Percentiles rank a stretch among this genome's conserved stretches.
Evolutionary conservation across 345 rosid species (phyloP).

Genomic region (Eucalyptus sp.): DNA sequence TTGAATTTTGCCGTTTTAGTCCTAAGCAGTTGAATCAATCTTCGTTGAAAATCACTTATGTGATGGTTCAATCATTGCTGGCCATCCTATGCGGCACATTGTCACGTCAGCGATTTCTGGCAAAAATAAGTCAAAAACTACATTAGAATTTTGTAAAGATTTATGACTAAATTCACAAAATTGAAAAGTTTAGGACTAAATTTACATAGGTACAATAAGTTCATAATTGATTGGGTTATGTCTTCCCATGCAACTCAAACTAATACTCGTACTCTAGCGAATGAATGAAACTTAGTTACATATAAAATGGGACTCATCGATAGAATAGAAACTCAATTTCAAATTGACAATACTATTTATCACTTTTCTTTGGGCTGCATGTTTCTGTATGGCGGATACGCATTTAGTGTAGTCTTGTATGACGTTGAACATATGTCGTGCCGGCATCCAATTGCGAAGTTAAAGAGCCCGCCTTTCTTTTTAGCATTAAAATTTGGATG

Average conservation of each 20-base stretch:
- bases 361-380: neutral
- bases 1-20: fast-evolving
- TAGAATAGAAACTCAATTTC: neutral
- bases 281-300: neutral
- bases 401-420: neutral
- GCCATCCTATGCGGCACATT: fast-evolving
- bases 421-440: fast-evolving
- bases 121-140: fast-evolving
- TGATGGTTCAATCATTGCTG: fast-evolving
- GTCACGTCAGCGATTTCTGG: fast-evolving
- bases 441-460: fast-evolving
- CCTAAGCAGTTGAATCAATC: fast-evolving
- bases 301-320: neutral
- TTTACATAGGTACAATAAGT: too few relatives aligned
- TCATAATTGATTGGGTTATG: too few relatives aligned
- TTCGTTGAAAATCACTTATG: fast-evolving
- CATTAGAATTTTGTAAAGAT: fast-evolving
- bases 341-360: neutral
- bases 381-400: neutral
- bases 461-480: neutral
- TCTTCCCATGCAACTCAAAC: too few relatives aligned
- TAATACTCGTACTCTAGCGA: too few relatives aligned
- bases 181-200: fast-evolving
- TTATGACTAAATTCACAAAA: fast-evolving
- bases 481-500: neutral